Evolutionary conservation across 331 rosid species (phyloP), one percentile per base, ranked within the genome.

Genomic region (Telfairia occidentalis): DNA sequence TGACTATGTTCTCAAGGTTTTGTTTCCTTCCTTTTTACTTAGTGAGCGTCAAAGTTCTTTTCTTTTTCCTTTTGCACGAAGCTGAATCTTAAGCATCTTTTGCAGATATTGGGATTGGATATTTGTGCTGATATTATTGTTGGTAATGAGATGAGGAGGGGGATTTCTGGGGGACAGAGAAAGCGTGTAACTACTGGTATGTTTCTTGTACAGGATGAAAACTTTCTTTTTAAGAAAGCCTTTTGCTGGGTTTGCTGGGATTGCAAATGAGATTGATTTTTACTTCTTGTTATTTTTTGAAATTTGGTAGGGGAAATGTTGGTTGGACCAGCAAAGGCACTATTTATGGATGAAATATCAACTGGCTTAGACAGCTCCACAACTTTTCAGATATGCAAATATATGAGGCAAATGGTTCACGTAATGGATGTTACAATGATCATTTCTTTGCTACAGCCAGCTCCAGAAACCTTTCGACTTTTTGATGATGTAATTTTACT

Each of bases 1-100:
- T 1, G 94, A 92, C 76, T 92, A 87, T 82, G 82, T 87, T 63
- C 85, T 92, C 77, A 92, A 90, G 96, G 97, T 92, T 40, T 8
- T 11, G 58, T 11, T 5, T 21, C 60, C 49, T 70, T 57, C 28
- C 32, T 30, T 49, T 34, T 50, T 8, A 28, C 29, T 11, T 6
- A 2, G 9, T 23, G 35, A 2, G 15, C 19, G 35, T 59, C 37
- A 23, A 1, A 23, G 16, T 63, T 35, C 1, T n/a, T 5, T 66
- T 11, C 32, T 37, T 13, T 11, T 66, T 40, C 52, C 46, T 48
- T 73, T 5, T 71, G 40, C 43, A 28, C 29, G 4, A 6, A 60
- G 13, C 69, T 60, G 11, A 73, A 26, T 75, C 26, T 55, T 54
- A 5, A 12, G 16, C 52, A 7, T 21, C 13, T 42, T 26, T 13